Conservation (phyloP, 345 rosid species). For the Eucalyptus microcorys region DNA sequence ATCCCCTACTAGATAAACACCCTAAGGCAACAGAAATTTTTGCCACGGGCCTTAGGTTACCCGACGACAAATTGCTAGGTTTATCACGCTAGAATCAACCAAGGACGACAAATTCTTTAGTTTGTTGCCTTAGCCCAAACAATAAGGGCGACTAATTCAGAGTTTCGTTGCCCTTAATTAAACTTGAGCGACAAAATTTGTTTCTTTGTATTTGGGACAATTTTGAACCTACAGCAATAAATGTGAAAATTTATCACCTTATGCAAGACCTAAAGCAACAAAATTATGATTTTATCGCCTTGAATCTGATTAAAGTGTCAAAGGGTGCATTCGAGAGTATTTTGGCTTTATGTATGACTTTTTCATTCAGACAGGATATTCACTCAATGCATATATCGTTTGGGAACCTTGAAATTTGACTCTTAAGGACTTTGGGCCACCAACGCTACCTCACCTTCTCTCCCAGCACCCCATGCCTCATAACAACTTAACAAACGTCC, state of each 20-base stretch:
- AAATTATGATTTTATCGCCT: background rate
- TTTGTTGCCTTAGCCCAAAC: background rate
- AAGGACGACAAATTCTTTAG: background rate
- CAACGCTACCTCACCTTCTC: background rate
- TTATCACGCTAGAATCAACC: background rate
- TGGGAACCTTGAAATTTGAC: background rate
- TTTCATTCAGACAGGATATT: background rate
- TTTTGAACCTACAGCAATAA: background rate
- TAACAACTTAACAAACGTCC: background rate
- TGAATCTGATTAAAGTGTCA: too few species aligned
- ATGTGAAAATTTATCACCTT: too few species aligned
- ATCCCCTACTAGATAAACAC: background rate
- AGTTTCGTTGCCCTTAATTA: background rate
- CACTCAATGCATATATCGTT: background rate
- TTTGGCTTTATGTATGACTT: background rate
- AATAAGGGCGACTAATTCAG: background rate
- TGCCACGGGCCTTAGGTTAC: background rate
- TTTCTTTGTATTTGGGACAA: background rate
- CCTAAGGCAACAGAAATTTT: background rate
- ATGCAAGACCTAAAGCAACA: background rate
- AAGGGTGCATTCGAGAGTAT: background rate
- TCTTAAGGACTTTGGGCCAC: background rate
- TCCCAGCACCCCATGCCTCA: background rate
- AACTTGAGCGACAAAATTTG: background rate
- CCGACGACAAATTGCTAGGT: background rate